phyloP scores from a whole-genome alignment of 176 grass and related monocot genomes.

The Aegilops tauschii region DNA sequence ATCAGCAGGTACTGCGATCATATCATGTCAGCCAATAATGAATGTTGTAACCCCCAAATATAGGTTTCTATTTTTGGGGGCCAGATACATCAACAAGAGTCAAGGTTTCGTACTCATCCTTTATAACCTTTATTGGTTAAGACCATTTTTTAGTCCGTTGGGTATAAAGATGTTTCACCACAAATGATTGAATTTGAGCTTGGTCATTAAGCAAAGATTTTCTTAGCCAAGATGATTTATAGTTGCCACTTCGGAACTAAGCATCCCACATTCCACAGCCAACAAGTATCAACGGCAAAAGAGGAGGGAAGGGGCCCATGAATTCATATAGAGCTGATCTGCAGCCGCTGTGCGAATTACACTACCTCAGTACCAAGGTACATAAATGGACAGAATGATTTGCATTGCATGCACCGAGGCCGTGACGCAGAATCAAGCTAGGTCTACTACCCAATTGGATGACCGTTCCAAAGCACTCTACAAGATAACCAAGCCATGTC shows the following conservation, averaged over 20 bases:
- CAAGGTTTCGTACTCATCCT: neutral
- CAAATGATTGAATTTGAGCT: neutral
- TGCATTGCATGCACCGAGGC: conserved; percentile 5
- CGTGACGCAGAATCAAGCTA: conserved; percentile 7
- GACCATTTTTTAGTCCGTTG: neutral
- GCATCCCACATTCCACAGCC: neutral
- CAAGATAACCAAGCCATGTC: conserved; percentile 9
- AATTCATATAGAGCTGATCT: neutral
- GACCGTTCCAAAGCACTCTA: neutral
- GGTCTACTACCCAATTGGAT: neutral
- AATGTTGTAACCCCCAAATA: neutral
- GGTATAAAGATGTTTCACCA: neutral
- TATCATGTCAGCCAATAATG: neutral
- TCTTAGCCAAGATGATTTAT: neutral
- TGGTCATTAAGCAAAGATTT: neutral
- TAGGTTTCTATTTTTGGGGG: no score
- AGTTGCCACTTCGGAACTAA: neutral
- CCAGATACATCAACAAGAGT: neutral
- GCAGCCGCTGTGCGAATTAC: neutral
- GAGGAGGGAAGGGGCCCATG: neutral
- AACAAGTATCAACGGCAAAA: neutral
- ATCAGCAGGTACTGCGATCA: neutral
- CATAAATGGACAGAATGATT: neutral
- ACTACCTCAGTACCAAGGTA: neutral
- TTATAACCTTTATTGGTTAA: no score